These are phyloP conservation scores for Sporothrix sp. DNA, from an alignment of 2,329 filamentous ascomycete species.

Conservation along the genomic window DNA sequence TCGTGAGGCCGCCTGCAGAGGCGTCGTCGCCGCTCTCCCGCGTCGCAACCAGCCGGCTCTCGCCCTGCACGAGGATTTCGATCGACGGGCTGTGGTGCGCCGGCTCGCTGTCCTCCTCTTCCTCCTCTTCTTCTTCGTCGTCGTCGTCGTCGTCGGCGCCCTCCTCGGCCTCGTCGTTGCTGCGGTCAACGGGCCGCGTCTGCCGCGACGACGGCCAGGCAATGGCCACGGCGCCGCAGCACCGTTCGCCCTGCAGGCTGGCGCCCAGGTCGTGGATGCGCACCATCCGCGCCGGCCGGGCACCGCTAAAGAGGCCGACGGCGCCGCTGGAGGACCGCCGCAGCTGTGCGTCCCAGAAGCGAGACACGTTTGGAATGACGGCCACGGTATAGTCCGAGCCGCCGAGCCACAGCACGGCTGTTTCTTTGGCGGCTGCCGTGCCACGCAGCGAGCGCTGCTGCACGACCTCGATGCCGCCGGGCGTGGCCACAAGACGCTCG, in stretches of 20 bases:
- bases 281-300: constrained; percentile 46
- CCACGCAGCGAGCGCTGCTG: constrained; percentile 33
- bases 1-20: constrained; percentile 28
- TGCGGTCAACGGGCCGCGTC: too few relatives aligned
- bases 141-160: constrained; percentile 12
- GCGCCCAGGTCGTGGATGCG: constrained; percentile 43
- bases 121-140: constrained; percentile 19
- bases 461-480: constrained; percentile 43
- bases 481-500: constrained; percentile 42
- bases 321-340: constrained; percentile 34
- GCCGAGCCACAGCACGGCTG: constrained; percentile 47
- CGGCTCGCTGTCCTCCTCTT: constrained; percentile 19
- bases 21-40: constrained; percentile 36
- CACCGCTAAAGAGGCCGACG: constrained; percentile 46
- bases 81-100: constrained; percentile 34
- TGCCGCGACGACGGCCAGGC: constrained; percentile 25
- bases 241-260: constrained; percentile 48
- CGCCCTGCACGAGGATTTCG: constrained; percentile 46
- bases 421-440: constrained; percentile 41
- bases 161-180: neutral
- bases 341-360: constrained; percentile 52
- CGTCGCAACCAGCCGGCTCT: constrained; percentile 45
- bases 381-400: constrained; percentile 44
- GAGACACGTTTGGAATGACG: constrained; percentile 43
- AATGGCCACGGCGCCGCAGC: constrained; percentile 41